Conservation (phyloP, 768 basidiomycete species). For the Termitomyces sp. region DNA sequence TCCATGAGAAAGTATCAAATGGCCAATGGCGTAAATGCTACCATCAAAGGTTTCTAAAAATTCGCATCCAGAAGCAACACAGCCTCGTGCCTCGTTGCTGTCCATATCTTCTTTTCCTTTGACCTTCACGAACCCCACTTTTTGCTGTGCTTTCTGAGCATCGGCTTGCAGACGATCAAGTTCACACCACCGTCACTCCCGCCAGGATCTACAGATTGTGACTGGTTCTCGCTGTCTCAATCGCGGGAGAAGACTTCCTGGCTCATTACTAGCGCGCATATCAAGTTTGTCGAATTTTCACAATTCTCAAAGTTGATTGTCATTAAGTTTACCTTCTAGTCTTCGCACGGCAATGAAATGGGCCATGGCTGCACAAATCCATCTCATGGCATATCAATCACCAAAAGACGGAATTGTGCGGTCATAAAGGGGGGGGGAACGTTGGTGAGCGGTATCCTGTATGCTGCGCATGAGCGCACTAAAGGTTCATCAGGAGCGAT, state of each 20-base stretch:
- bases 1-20: neutral
- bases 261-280: neutral
- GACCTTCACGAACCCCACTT: neutral
- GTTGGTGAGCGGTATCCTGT: neutral
- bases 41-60: neutral
- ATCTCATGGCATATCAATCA: neutral
- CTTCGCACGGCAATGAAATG: neutral
- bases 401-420: neutral
- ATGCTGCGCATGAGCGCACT: neutral
- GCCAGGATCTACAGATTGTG: neutral
- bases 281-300: neutral
- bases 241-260: neutral
- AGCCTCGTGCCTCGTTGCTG: neutral
- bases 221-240: neutral
- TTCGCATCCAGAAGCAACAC: neutral
- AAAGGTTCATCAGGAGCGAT: neutral
- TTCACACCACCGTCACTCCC: neutral
- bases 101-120: neutral
- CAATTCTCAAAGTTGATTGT: neutral
- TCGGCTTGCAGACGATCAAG: neutral
- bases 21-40: neutral
- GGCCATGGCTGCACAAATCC: neutral
- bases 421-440: neutral
- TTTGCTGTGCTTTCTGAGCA: neutral
- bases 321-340: neutral